Base-by-base conservation (phyloP, 768 basidiomycete species). In the Boletus tomentosulus region DNA sequence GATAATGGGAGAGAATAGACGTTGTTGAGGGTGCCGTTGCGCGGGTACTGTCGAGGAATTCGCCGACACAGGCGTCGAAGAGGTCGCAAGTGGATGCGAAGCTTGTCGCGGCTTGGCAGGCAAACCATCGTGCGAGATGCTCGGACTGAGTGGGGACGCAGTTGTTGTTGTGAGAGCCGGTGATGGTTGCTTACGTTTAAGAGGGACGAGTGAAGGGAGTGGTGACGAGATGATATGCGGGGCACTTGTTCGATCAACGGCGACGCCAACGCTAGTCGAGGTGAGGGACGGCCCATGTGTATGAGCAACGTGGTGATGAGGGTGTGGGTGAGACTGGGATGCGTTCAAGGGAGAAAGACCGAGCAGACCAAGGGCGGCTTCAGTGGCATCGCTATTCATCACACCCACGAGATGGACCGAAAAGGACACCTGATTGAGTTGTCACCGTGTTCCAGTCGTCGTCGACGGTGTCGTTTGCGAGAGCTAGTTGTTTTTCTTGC, bases 341-440 rank as follows among this genome's bases (percentile, higher is more conserved):
- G 73, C 62, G 54, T 69, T 69, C 52, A 67, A 63, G 46, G 72
- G 69, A 41, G 74, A 77, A 46, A 82, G 77, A 62, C 77, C 76
- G 55, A 83, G 76, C 27, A 83, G 72, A 65, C 80, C 81, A 53
- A 83, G 77, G 38, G 79, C 79, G 52, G 81, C 81, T 68, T 83
- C 81, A 62, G 76, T 74, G 61, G 78, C 80, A 79, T 82, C 82
- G 71, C 68, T 76, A 66, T 72, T 73, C 76, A 77, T 78, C 66
- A 67, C 62, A 60, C 56, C 53, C 38, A 33, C 46, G 19, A 44
- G 38, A 54, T 48, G 55, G 46, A 51, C 51, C 53, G 35, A 56
- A 37, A 48, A 48, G 56, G 27, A 54, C 3, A 15, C 22, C 50
- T 42, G 55, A 45, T 25, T 34, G 42, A 2, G 47, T 52, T 55